Base-by-base conservation (phyloP, 495 filamentous ascomycete species). In the Amphirosellinia nigrospora region DNA sequence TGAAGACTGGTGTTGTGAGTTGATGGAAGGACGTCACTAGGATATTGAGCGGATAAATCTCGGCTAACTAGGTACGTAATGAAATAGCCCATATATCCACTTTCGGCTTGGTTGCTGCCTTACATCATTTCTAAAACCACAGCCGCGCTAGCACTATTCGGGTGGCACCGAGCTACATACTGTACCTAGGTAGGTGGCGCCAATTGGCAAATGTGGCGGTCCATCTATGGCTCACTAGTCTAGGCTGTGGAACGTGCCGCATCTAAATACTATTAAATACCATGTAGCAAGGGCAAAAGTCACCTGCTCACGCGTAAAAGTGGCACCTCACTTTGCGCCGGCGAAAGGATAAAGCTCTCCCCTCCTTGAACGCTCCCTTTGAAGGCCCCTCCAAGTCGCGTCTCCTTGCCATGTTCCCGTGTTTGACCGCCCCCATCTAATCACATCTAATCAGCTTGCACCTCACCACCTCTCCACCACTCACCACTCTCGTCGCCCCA, bases 301-400 rank as follows among this genome's bases (percentile, higher is more conserved):
- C 68, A 70, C 68, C 68, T 70, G 68, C 68, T 70, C 68, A 45
- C 68, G 68, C 68, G 68, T 61, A 46, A 63, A 16, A 39, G 56
- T 69, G 58, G 46, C 59, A 63, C 46, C 45, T 28, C 46, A 36
- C n/a, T 32, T 16, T 38, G 15, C 13, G 21, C 21, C 23, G 8
- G 21, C 3, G 19, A 60, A 36, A 53, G 38, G 58, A 55, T 64
- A 30, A 64, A 64, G 56, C 23, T 13, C 41, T 41, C 38, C 30
- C 21, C 55, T 30, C 32, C 55, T n/a, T n/a, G n/a, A n/a, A n/a
- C n/a, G n/a, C n/a, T 34, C 13, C 30, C 30, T 9, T 21, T 32
- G 23, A 36, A 58, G 61, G 30, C 71, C 75, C 71, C 65, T 70
- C 70, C 67, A 64, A 55, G 71, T 69, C 75, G 75, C 75, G 75